These are phyloP conservation scores for Penicillium arizonense DNA, from an alignment of 495 filamentous ascomycete species.

Conservation along the genomic window DNA sequence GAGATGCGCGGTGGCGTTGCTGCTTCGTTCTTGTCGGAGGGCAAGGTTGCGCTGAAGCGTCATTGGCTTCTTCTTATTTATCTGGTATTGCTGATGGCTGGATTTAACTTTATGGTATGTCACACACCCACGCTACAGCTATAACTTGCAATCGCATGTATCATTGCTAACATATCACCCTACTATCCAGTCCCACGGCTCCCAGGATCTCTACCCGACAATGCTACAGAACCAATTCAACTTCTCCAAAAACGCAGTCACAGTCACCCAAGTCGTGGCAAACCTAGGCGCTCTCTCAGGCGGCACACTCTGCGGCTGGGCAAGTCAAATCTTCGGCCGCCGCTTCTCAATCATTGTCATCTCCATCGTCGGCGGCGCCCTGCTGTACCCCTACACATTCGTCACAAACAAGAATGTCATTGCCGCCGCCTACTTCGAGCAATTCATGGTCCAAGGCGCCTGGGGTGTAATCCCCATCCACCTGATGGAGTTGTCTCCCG, in stretches of 20 bases:
- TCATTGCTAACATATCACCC: not conserved
- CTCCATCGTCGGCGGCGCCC: conserved; percentile 70
- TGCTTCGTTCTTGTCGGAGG: conserved; percentile 69
- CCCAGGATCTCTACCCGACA: conserved; percentile 88
- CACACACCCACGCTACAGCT: not conserved
- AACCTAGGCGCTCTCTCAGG: conserved; percentile 80
- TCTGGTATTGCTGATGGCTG: conserved; percentile 81
- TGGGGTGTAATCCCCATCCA: conserved; percentile 87
- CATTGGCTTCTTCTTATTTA: conserved; percentile 82
- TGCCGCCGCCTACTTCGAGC: conserved; percentile 86
- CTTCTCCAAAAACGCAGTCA: conserved; percentile 69
- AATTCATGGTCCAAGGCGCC: conserved; percentile 85
- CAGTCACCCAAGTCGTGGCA: conserved; percentile 80
- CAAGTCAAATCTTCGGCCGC: conserved; percentile 77
- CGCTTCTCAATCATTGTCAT: conserved; percentile 79
- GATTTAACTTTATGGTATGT: conserved; percentile 83
- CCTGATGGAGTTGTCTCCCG: conserved; percentile 83
- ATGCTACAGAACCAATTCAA: conserved; percentile 76
- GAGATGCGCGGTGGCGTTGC: conserved; percentile 42
- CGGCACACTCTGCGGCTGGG: conserved; percentile 76
- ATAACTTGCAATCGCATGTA: not conserved
- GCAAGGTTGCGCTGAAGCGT: conserved; percentile 68
- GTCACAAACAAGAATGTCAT: conserved; percentile 60
- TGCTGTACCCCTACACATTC: conserved; percentile 82
- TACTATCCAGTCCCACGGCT: conserved; percentile 64